phyloP scores from a whole-genome alignment of 1,139 yeast genomes.

The Casaregolazyma lundiana region DNA sequence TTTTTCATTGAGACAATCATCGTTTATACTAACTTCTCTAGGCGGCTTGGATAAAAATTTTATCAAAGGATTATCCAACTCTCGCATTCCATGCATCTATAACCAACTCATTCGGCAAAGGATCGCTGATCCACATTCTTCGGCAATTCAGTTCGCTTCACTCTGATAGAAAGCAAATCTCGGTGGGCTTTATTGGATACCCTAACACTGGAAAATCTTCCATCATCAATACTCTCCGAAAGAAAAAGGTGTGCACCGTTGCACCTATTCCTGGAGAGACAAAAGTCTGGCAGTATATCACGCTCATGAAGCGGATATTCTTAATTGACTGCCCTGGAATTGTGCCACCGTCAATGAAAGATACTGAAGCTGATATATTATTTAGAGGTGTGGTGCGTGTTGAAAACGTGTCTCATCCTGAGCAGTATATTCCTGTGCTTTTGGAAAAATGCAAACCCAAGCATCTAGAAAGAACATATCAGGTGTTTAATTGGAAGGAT shows the following conservation, averaged over 20 bases:
- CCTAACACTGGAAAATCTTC: constrained; percentile 98
- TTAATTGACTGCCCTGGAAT: constrained; percentile 98
- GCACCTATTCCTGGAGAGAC: constrained; percentile 99
- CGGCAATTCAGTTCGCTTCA: constrained; percentile 91
- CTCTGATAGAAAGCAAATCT: constrained; percentile 89
- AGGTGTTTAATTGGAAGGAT: constrained; percentile 86
- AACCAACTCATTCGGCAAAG: constrained; percentile 96
- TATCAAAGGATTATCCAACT: constrained; percentile 89
- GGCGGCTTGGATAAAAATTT: constrained; percentile 99
- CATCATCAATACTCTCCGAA: constrained; percentile 86
- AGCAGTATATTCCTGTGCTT: constrained; percentile 88
- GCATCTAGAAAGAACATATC: constrained; percentile 94
- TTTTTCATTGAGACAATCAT: constrained; percentile 17
- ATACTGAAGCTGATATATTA: constrained; percentile 86
- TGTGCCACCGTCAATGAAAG: constrained; percentile 91
- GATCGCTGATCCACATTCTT: constrained; percentile 85
- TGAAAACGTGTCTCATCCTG: constrained; percentile 92
- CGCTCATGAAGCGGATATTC: constrained; percentile 91
- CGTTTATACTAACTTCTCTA: constrained; percentile 30
- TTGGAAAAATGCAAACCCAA: constrained; percentile 79
- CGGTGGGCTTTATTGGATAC: constrained; percentile 95
- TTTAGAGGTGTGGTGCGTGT: constrained; percentile 98
- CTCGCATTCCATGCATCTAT: constrained; percentile 97
- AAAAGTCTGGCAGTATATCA: constrained; percentile 97
- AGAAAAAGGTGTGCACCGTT: constrained; percentile 92